phyloP scores from a whole-genome alignment of 495 filamentous ascomycete species.

The Talaromyces liani region DNA sequence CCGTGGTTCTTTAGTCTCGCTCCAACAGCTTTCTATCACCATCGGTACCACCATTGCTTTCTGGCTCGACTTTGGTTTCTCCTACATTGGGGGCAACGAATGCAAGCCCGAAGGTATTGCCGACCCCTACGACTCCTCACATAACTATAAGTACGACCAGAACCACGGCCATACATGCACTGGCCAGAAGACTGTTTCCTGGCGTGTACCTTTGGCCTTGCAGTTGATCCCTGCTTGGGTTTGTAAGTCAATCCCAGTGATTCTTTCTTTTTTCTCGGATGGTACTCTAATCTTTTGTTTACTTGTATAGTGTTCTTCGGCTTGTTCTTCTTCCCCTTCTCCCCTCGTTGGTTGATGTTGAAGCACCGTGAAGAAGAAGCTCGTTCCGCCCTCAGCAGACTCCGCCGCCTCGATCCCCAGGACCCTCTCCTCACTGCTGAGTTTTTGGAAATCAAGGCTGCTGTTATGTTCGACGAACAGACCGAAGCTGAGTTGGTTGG shows the following conservation, averaged over 20 bases:
- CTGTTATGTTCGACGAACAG: slow-evolving; percentile 52
- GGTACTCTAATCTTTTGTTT: too few species aligned
- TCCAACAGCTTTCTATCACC: slow-evolving; percentile 76
- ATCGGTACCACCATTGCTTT: slow-evolving; percentile 62
- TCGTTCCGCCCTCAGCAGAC: slow-evolving; percentile 49
- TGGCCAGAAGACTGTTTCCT: slow-evolving; percentile 33
- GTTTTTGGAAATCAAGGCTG: slow-evolving; percentile 57
- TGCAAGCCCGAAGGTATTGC: slow-evolving; percentile 37
- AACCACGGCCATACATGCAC: slow-evolving; percentile 64
- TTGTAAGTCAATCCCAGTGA: too few species aligned
- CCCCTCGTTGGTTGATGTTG: slow-evolving; percentile 69
- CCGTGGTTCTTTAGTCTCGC: slow-evolving; percentile 62
- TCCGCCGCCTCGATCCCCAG: slow-evolving; percentile 56
- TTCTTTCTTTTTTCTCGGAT: too few species aligned
- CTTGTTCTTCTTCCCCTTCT: slow-evolving; percentile 69
- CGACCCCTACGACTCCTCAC: slow-evolving; percentile 20
- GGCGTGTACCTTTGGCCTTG: slow-evolving; percentile 37
- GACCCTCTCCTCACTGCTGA: slow-evolving; percentile 60
- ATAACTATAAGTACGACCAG: slow-evolving; percentile 40
- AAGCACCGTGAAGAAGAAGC: slow-evolving; percentile 76
- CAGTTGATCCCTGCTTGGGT: slow-evolving; percentile 53
- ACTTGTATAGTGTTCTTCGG: slow-evolving; percentile 45
- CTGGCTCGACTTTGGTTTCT: slow-evolving; percentile 67
- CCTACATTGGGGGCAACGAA: slow-evolving; percentile 54
- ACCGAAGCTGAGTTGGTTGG: slow-evolving; percentile 28